Evolutionary conservation across 78 protist genomes (phyloP), one percentile per base, ranked within the genome.

Genomic region (Dictyostelium purpureum): DNA sequence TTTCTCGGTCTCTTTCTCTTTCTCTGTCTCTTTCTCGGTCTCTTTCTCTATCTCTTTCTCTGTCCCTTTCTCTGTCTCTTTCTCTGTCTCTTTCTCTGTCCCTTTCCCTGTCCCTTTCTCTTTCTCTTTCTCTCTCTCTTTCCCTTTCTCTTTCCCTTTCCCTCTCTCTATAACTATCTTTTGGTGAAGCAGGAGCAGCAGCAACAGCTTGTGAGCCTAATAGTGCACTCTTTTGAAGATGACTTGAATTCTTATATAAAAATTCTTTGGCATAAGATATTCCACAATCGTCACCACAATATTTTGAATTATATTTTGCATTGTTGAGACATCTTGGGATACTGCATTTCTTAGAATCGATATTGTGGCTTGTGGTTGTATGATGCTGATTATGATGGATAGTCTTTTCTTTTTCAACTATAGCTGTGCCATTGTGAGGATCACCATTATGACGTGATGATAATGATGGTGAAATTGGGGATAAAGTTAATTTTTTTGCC

Each of bases 271-370:
- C 94, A 31, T 78, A 66, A 37, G 71, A 76, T 1, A 67, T 45
- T 3, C 88, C 94, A 78, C 94, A 89, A 45, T 89, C 94, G 35
- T 67, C 65, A 38, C 75, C 45, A 26, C 94, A 89, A 74, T 89
- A 89, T 59, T 89, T 89, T 24, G 94, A 89, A 31, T 56, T 40
- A 18, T 40, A 38, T 26, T 19, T 77, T 18, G 80, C 45, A 24
- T 54, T 51, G 28, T 47, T 35, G 28, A n/a, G 49, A 37, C 94
- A 89, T 49, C 71, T 73, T 35, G 74, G 4, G 24, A 59, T 63
- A 21, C 63, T 37, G 28, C 94, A 89, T 61, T 89, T 26, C 54
- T 69, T 28, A 19, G 71, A 47, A 16, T 14, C 12, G 52, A 47
- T 16, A 24, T 14, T 0, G 35, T 12, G 11, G 24, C 26, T 63